phyloP scores from a whole-genome alignment of 495 filamentous ascomycete species.

The Endocarpon pusillum region DNA sequence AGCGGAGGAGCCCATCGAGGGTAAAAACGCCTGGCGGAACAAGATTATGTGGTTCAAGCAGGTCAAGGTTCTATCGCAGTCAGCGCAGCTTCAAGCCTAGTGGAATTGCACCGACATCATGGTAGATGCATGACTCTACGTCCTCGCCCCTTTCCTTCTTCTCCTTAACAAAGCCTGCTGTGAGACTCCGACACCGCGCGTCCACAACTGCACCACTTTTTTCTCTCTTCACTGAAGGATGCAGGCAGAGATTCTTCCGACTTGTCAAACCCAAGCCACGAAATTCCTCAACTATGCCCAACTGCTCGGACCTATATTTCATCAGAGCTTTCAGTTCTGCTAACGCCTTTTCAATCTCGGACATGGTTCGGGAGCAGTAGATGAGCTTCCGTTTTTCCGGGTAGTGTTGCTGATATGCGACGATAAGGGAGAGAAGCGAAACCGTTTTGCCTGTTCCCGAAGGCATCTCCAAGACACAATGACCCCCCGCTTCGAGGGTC shows the following conservation, averaged over 20 bases:
- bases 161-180: conserved; percentile 90
- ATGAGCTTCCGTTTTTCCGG: conserved; percentile 88
- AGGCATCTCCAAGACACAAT: conserved; percentile 99
- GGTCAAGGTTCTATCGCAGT: conserved; percentile 59
- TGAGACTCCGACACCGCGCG: conserved; percentile 84
- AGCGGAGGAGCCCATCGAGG: conserved; percentile 68
- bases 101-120: conserved; percentile 44
- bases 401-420: conserved; percentile 87
- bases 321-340: conserved; percentile 83
- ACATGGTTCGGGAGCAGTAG: conserved; percentile 96
- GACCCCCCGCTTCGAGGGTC: conserved; percentile 84
- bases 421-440: conserved; percentile 83
- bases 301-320: conserved; percentile 76
- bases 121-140: conserved; percentile 85
- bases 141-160: conserved; percentile 91
- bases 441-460: conserved; percentile 99
- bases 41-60: conserved; percentile 84
- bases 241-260: conserved; percentile 92
- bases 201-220: conserved; percentile 91
- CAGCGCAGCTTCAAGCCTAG: conserved; percentile 9
- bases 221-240: conserved; percentile 86
- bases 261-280: conserved; percentile 81
- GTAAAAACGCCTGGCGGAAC: conserved; percentile 92
- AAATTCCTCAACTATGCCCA: conserved; percentile 84
- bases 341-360: conserved; percentile 88